Conservation (phyloP, 1,284 basidiomycete species). For the Sanghuangporus weigelae region DNA sequence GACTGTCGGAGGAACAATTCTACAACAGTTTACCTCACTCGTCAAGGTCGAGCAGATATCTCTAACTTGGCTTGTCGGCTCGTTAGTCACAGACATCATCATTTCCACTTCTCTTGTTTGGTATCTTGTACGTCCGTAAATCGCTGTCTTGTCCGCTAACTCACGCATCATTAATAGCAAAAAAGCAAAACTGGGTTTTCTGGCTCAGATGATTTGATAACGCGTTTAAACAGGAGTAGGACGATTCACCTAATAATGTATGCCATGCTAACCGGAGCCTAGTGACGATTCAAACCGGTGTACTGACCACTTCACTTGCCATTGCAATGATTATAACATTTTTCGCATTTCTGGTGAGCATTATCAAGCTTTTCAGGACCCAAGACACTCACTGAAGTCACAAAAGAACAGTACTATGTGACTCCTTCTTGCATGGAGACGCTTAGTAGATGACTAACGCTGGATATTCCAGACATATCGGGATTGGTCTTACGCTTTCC, state of each 20-base stretch:
- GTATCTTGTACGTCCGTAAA: constrained; percentile 5
- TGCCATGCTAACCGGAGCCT: neutral
- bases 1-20: neutral
- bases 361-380: neutral
- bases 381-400: neutral
- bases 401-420: neutral
- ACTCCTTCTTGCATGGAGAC: neutral
- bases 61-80: constrained; percentile 3
- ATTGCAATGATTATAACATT: constrained; percentile 32
- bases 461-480: constrained; percentile 29
- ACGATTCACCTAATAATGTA: too few species aligned
- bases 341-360: constrained; percentile 28
- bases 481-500: constrained; percentile 37
- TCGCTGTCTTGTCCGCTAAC: neutral
- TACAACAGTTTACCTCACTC: neutral
- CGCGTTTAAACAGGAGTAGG: neutral
- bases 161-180: neutral
- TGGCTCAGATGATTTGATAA: neutral
- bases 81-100: constrained; percentile 1
- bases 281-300: constrained; percentile 37
- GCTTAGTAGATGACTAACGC: neutral
- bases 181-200: neutral
- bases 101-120: constrained; percentile 5
- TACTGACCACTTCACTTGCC: constrained; percentile 31
- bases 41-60: constrained; percentile 4